Conservation (phyloP, 768 basidiomycete genomes). For the Boletellus ananiceps region DNA sequence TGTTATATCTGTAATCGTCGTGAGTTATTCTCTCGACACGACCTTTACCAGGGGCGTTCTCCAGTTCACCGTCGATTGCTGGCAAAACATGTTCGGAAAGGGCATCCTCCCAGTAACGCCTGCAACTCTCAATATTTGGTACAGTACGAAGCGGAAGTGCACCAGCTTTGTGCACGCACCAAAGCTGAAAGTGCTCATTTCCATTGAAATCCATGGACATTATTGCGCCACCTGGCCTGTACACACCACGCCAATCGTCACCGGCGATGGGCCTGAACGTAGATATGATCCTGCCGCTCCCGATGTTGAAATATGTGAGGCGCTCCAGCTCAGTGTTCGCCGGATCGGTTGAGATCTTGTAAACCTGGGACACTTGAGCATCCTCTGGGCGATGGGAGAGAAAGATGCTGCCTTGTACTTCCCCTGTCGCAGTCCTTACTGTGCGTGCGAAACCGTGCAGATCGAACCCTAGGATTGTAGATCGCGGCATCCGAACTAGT, state of each 20-base stretch:
- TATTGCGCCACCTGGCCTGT: slow-evolving; percentile 34
- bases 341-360: slow-evolving; percentile 30
- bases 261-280: slow-evolving; percentile 30
- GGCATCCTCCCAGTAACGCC: slow-evolving; percentile 42
- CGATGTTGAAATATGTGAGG: slow-evolving; percentile 39
- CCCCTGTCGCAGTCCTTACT: slow-evolving; percentile 7
- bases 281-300: slow-evolving; percentile 34
- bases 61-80: slow-evolving; percentile 34
- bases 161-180: slow-evolving; percentile 20
- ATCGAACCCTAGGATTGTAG: slow-evolving; percentile 22
- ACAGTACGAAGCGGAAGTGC: background rate
- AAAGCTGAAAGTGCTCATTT: slow-evolving; percentile 40
- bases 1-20: slow-evolving; percentile 32
- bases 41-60: slow-evolving; percentile 37
- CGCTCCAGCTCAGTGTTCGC: slow-evolving; percentile 26
- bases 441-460: slow-evolving; percentile 27
- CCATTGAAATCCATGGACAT: slow-evolving; percentile 40
- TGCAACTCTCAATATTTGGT: slow-evolving; percentile 5
- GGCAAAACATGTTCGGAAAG: slow-evolving; percentile 26
- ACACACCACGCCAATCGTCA: slow-evolving; percentile 40
- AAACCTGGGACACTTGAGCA: slow-evolving; percentile 37
- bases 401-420: slow-evolving; percentile 25
- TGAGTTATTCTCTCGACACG: slow-evolving; percentile 42
- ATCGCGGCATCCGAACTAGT: background rate
- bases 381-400: slow-evolving; percentile 37